Evolutionary conservation across 2,329 filamentous ascomycete species (phyloP), one percentile per base, ranked within the genome.

Genomic region (Didymella arachidicola): DNA sequence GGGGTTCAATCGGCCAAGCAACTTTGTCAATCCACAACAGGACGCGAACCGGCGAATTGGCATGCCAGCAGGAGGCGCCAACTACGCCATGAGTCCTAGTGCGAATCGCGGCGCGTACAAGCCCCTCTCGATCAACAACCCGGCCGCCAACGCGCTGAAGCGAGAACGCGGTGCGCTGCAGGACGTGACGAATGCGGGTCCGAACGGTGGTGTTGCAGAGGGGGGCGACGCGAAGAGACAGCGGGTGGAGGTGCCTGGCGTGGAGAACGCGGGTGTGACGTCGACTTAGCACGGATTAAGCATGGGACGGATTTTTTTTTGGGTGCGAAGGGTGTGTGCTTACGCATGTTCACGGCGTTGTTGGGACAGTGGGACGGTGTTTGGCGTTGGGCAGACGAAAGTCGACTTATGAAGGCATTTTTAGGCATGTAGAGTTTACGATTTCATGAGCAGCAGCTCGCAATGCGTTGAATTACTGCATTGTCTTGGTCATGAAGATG

Each of bases 1-100:
- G 16, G 41, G 45, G 4, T 59, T 67, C 39, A 64, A 62, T 34
- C 65, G 67, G 2, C 63, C 69, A 1, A 47, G 44, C 46, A 83
- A 82, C 58, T 81, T 82, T 39, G 74, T 81, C 42, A 83, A 84
- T 54, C 81, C 81, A 10, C 76, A 81, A 10, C 73, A 78, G 38
- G 82, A 84, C 60, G 64, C 73, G 50, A 78, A 76, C 57, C 72
- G 83, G 18, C 70, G 79, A 27, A 80, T 85, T 18, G 82, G 82
- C 16, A 82, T 83, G 79, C 82, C 82, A 7, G 70, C 68, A 18
- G 74, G 69, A n/a, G 74, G 68, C 14, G 57, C 64, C 12, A 60
- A 45, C 47, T 69, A 64, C 19, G 72, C 75, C 30, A 76, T 76
- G 62, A 81, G 79, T 69, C 80, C 79, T 8, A 68, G 78, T 59